Evolutionary conservation across 176 grass and related monocot genomes (phyloP), one percentile per base, ranked within the genome.

Genomic region (Cenchrus americanus): DNA sequence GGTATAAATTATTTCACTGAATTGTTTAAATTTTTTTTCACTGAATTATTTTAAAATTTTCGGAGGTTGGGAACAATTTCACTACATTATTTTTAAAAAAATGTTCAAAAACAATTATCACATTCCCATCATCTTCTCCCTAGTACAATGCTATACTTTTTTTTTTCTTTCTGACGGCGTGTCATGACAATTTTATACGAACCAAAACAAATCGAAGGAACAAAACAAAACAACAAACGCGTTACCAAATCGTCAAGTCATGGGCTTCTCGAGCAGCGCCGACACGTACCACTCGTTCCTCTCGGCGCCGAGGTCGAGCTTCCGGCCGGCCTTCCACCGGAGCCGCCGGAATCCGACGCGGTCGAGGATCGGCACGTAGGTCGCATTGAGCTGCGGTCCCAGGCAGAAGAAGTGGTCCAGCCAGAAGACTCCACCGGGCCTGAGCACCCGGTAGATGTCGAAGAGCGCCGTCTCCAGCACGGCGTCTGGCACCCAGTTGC

Each of bases 271-370:
- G 58, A 94, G 90, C 62, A 94, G 22, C 76, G 94, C 92, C 46
- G 94, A 97, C 67, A 97, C 26, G 68, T 97, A 97, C 94, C 94
- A 94, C 71, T 97, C 94, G 78, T 97, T 94, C 80, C 89, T 97
- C 73, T 89, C 88, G 6, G 58, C 42, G 19, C 92, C 94, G 48
- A 89, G 83, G 79, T 94, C 94, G 24, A 94, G 86, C 83, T 97
- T 97, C 11, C 80, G 83, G 41, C 86, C 88, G 66, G 88, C 81
- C 22, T 62, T 86, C 94, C 94, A 97, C 32, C 86, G 81, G 54
- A 94, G 78, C 26, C 83, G 73, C 15, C 48, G 87, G 88, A 94
- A 97, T 5, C 94, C 90, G 24, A 97, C 79, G 32, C 84, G 76
- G 24, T 90, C 83, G 46, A 97, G 34, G 80, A 97, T 89, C 3